A percentile compares a stretch with the other conserved stretches of the same genome.
Evolutionary conservation across 139 green algal species (phyloP).

Genomic region (Trebouxia sp.): DNA sequence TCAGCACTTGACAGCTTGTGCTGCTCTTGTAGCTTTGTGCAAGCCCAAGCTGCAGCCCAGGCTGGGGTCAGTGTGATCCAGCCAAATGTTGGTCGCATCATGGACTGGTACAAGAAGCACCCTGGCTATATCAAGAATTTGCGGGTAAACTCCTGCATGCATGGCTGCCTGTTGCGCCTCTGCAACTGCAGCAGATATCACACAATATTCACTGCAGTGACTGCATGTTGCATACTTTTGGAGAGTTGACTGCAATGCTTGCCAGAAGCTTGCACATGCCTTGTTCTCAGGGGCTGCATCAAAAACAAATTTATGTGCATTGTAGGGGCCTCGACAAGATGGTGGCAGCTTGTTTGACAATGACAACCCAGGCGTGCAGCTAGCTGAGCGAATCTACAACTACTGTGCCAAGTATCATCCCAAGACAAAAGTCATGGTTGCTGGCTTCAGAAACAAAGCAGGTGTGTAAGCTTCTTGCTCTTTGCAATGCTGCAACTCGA

Average conservation of each 20-base stretch:
- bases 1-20: too few species aligned
- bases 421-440: slow-evolving; percentile 81
- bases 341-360: slow-evolving; percentile 36
- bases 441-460: slow-evolving; percentile 69
- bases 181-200: not conserved
- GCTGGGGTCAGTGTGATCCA: slow-evolving; percentile 77
- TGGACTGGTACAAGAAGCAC: slow-evolving; percentile 85
- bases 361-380: slow-evolving; percentile 68
- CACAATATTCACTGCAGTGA: too few species aligned
- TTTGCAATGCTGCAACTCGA: not conserved
- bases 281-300: too few species aligned
- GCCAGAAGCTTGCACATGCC: too few species aligned
- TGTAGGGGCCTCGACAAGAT: slow-evolving; percentile 72
- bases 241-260: too few species aligned
- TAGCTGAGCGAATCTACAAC: slow-evolving; percentile 75
- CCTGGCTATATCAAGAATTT: slow-evolving; percentile 76
- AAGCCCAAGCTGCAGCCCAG: slow-evolving; percentile 75
- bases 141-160: slow-evolving; percentile 44
- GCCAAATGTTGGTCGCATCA: slow-evolving; percentile 65
- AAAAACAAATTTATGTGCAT: not conserved
- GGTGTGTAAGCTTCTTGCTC: slow-evolving; percentile 39
- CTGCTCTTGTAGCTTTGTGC: slow-evolving; percentile 66
- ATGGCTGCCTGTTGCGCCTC: not conserved
- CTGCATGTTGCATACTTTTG: too few species aligned
- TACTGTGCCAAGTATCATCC: slow-evolving; percentile 65